Conservation (phyloP, 345 rosid species). For the Lepidium didymum region DNA sequence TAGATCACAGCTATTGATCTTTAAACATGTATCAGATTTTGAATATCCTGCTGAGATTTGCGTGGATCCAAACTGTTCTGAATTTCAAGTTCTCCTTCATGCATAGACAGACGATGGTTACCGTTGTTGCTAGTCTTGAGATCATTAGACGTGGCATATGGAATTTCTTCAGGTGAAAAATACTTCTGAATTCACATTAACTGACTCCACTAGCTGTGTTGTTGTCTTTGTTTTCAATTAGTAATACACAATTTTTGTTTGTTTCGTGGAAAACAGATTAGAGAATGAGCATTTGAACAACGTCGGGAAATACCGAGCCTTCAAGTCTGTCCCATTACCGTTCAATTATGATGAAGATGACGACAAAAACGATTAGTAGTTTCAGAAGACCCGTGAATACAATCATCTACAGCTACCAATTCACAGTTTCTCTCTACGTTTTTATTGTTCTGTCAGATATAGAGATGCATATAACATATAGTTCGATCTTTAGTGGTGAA, state of each 20-base stretch:
- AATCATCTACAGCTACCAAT: not conserved
- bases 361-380: constrained; percentile 31
- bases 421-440: not conserved
- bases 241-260: constrained; percentile 4
- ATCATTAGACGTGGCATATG: constrained; percentile 66
- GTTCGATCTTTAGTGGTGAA: not conserved
- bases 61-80: constrained; percentile 65
- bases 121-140: constrained; percentile 66
- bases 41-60: constrained; percentile 55
- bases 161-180: constrained; percentile 58
- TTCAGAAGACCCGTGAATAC: not conserved
- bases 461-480: not conserved
- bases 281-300: constrained; percentile 80
- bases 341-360: constrained; percentile 48
- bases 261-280: constrained; percentile 33
- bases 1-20: constrained; percentile 10
- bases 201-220: not conserved
- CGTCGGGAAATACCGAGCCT: constrained; percentile 59
- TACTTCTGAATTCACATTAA: not conserved
- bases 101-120: constrained; percentile 34
- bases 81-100: constrained; percentile 28
- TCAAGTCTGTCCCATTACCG: constrained; percentile 63
- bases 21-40: constrained; percentile 29
- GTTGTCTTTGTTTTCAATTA: not conserved
- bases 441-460: not conserved